Percentiles rank a stretch among this genome's conserved stretches.
These are phyloP conservation scores for Quercus bicolor DNA, from an alignment of 306 rosid species.

Conservation along the genomic window DNA sequence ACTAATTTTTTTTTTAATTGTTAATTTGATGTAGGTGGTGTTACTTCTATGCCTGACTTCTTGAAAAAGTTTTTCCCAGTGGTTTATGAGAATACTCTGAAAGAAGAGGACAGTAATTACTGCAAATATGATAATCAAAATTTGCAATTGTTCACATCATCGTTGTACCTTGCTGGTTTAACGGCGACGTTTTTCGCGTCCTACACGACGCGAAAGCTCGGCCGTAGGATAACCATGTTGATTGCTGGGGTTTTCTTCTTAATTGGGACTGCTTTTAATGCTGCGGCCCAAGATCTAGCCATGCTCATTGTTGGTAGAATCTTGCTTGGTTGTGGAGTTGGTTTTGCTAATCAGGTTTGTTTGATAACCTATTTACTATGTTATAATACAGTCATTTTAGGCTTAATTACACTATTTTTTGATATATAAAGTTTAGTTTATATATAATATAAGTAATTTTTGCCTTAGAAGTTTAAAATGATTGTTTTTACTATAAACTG, in stretches of 20 bases:
- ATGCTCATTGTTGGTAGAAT: constrained; percentile 59
- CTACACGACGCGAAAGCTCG: constrained; percentile 42
- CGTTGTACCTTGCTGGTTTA: constrained; percentile 59
- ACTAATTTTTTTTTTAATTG: not conserved
- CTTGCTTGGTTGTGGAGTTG: constrained; percentile 70
- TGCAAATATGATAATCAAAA: constrained; percentile 60
- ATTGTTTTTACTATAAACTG: no score
- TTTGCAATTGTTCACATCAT: constrained; percentile 62
- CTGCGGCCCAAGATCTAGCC: constrained; percentile 43
- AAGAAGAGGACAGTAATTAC: constrained; percentile 38
- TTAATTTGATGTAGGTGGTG: constrained; percentile 48
- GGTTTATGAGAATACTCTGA: constrained; percentile 33
- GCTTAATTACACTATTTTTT: no score
- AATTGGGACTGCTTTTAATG: constrained; percentile 44
- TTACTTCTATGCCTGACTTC: constrained; percentile 55
- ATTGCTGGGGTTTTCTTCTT: constrained; percentile 61
- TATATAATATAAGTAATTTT: no score
- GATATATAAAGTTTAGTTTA: no score
- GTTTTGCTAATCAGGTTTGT: constrained; percentile 85
- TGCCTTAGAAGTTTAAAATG: no score
- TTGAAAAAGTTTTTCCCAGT: constrained; percentile 57
- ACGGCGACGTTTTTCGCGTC: constrained; percentile 54
- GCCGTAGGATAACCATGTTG: constrained; percentile 67
- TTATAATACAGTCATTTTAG: no score
- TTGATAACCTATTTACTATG: not conserved